Evolutionary conservation across 2,329 filamentous ascomycete species (phyloP), one percentile per base, ranked within the genome.

Genomic region (Paecilomyces sp.): DNA sequence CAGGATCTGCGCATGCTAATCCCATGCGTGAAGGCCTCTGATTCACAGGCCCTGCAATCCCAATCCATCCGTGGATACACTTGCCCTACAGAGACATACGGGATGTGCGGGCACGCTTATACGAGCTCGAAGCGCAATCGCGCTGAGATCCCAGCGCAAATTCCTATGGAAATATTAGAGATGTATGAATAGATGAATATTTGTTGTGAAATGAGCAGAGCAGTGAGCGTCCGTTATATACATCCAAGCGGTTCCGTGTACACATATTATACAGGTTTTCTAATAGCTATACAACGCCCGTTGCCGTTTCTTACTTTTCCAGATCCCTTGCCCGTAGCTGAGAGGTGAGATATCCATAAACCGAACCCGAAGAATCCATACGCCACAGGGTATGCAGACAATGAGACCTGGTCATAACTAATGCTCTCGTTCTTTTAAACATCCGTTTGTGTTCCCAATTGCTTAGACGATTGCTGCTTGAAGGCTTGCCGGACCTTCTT

Each of bases 401-500:
- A 47, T 22, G 5, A 47, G 41, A 22, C 41, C 41, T 47, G 41
- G 41, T 47, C 41, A 47, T 47, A 22, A 47, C n/a, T n/a, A 47
- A 47, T 22, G n/a, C 7, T 18, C 18, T 15, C 41, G 7, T 22
- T 3, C 30, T 24, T 53, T 30, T 30, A 53, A 30, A 53, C 63
- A 61, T 57, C 55, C n/a, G 33, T 24, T 33, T 22, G 28, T 30
- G 6, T 24, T 33, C n/a, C 56, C 15, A 58, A 31, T 6, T 51
- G 25, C 3, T 61, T 60, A 25, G 56, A 60, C 30, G 62, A 57
- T 57, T 74, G 67, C 59, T 76, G 72, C 64, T 76, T 76, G 61
- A 71, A 72, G 28, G 74, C 73, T 58, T 78, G 75, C 63, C 75
- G 74, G 41, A 70, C 55, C 67, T 70, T 76, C 64, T 75, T 77